Evolutionary conservation across 345 rosid species (phyloP).

Genomic region (Ricinus communis): DNA sequence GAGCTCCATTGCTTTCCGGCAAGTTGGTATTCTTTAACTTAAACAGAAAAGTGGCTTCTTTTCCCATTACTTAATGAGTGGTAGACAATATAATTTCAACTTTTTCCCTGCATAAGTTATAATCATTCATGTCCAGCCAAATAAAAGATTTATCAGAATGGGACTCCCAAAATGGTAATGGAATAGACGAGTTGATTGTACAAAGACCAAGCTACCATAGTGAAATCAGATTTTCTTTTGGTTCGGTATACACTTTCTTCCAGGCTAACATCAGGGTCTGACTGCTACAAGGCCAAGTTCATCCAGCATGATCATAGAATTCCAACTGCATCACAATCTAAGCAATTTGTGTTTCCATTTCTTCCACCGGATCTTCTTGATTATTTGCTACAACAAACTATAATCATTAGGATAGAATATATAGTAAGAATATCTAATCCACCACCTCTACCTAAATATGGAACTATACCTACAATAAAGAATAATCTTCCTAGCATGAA

Average conservation of each 20-base stretch:
- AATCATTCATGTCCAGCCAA: too few relatives aligned
- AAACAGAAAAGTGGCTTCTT: too few relatives aligned
- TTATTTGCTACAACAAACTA: neutral
- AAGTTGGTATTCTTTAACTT: neutral
- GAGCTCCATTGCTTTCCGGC: neutral
- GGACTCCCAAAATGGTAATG: too few relatives aligned
- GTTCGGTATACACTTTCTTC: too few relatives aligned
- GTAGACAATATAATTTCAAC: too few relatives aligned
- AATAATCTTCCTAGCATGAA: neutral
- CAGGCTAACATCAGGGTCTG: too few relatives aligned
- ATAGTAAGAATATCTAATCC: neutral
- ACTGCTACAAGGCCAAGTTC: neutral
- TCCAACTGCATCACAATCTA: neutral
- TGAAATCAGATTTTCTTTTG: too few relatives aligned
- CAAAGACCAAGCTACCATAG: too few relatives aligned
- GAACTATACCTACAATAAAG: neutral
- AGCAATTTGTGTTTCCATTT: neutral
- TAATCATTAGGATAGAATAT: neutral
- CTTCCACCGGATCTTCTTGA: neutral
- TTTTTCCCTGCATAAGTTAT: too few relatives aligned
- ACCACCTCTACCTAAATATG: neutral
- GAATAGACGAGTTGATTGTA: too few relatives aligned
- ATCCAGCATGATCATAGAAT: neutral
- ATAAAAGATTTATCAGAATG: too few relatives aligned
- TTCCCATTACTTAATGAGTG: too few relatives aligned